Evolutionary conservation across 2,329 filamentous ascomycete species (phyloP), one percentile per base, ranked within the genome.

Genomic region (Fusarium ramigenum): DNA sequence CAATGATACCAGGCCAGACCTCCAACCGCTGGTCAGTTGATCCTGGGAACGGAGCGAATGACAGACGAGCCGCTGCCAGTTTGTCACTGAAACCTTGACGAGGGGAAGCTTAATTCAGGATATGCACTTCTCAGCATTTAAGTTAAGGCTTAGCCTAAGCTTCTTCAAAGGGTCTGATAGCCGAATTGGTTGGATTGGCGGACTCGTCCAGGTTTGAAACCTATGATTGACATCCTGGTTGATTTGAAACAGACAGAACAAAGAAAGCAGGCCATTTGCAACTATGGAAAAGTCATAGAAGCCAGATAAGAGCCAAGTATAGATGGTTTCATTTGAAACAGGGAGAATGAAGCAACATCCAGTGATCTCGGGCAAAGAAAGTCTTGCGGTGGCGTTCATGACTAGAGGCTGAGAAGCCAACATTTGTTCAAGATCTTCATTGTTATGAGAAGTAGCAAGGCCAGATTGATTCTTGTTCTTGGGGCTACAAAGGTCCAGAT

Each of bases 301-400:
- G 25, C 42, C 36, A 42, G 58, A 49, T 43, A 36, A 44, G 23
- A 56, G 53, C 34, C 53, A 39, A 49, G 40, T 47, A 11, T 43
- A 40, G n/a, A 49, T 52, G n/a, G 49, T 58, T 71, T 71, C 58
- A 63, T 69, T 66, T 54, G 62, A 61, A 59, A 63, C 57, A 25
- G 34, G 21, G 15, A 53, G 54, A 36, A 44, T 39, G 14, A 39
- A 49, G 25, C 32, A 32, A 53, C 43, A 54, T 57, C 32, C 30
- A 16, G n/a, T 28, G 28, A 54, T 58, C 16, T 47, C 43, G 21
- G 30, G 49, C 40, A n/a, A 53, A 23, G 19, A 12, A 12, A 32
- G 37, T 28, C 25, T 40, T 14, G 36, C n/a, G 52, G 42, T 36
- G 32, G 34, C 21, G 9, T 28, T 47, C 12, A n/a, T 25, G 39